Conservation (phyloP, 805 yeast genomes). For the Kodamaea laetipori region DNA sequence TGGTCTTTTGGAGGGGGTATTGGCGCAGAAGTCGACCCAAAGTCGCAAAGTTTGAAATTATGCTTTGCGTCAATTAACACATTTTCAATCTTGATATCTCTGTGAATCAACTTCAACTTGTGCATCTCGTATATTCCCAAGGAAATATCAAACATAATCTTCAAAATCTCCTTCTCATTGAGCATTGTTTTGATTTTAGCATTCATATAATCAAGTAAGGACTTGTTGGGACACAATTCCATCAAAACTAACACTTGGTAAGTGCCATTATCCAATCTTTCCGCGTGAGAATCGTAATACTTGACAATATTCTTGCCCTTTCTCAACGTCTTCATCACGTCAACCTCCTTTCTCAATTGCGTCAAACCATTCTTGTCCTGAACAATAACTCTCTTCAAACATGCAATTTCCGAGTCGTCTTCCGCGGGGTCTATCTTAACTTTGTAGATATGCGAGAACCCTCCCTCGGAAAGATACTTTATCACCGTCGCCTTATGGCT, state of each 20-base stretch:
- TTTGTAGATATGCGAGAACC: conserved; percentile 78
- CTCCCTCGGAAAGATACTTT: conserved; percentile 53
- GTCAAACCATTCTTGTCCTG: conserved; percentile 69
- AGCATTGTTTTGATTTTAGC: conserved; percentile 77
- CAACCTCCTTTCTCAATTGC: conserved; percentile 71
- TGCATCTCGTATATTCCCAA: conserved; percentile 87
- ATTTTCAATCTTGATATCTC: conserved; percentile 94
- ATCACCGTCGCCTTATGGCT: conserved; percentile 39
- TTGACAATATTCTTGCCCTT: conserved; percentile 61
- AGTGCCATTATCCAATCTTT: conserved; percentile 49
- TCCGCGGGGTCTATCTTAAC: conserved; percentile 56
- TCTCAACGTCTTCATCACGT: conserved; percentile 68
- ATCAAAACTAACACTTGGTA: conserved; percentile 89
- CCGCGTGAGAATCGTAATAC: conserved; percentile 77
- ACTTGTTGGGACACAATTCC: conserved; percentile 90
- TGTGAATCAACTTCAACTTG: conserved; percentile 72
- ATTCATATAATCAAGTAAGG: conserved; percentile 91
- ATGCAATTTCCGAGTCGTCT: conserved; percentile 52
- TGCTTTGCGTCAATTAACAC: conserved; percentile 74
- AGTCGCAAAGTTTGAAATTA: conserved; percentile 84
- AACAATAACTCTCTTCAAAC: conserved; percentile 74
- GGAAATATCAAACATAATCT: conserved; percentile 80
- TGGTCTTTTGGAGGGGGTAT: conserved; percentile 74
- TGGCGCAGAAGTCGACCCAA: conserved; percentile 80
- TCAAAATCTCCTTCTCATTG: conserved; percentile 72